phyloP scores from a whole-genome alignment of 495 filamentous ascomycete genomes.

The Symbiotaphrina buchneri region DNA sequence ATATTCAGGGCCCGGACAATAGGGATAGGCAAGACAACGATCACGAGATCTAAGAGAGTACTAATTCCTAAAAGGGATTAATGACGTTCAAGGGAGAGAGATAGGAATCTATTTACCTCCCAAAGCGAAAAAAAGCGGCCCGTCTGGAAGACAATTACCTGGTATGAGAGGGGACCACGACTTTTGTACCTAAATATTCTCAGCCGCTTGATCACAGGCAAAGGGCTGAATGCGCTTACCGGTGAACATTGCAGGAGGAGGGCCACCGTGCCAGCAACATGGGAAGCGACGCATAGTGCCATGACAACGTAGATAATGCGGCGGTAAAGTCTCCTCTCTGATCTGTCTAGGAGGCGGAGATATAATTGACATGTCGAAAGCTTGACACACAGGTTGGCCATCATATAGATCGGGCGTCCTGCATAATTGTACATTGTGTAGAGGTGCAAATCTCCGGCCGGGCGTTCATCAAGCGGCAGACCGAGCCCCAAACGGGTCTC shows the following conservation, averaged over 20 bases:
- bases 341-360: slow-evolving; percentile 25
- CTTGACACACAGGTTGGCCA: slow-evolving; percentile 35
- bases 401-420: slow-evolving; percentile 33
- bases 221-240: slow-evolving; percentile 10
- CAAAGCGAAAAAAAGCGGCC: slow-evolving; percentile 26
- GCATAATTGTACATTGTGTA: slow-evolving; percentile 22
- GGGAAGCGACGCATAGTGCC: slow-evolving; percentile 17
- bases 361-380: slow-evolving; percentile 33
- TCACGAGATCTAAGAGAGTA: slow-evolving; percentile 27
- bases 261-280: slow-evolving; percentile 23
- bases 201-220: background rate
- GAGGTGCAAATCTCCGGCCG: slow-evolving; percentile 13
- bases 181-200: slow-evolving; percentile 15
- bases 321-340: slow-evolving; percentile 21
- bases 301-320: slow-evolving; percentile 24
- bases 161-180: slow-evolving; percentile 19
- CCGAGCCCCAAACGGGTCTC: slow-evolving; percentile 30
- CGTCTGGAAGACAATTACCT: slow-evolving; percentile 26
- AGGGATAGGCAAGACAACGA: slow-evolving; percentile 29
- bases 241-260: slow-evolving; percentile 30
- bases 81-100: background rate
- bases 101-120: slow-evolving; percentile 10
- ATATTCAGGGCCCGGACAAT: slow-evolving; percentile 27
- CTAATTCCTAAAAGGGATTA: slow-evolving; percentile 13
- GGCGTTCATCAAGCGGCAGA: slow-evolving; percentile 18